phyloP scores from a whole-genome alignment of 1,284 basidiomycete genomes.

The Puccinia coronata region DNA sequence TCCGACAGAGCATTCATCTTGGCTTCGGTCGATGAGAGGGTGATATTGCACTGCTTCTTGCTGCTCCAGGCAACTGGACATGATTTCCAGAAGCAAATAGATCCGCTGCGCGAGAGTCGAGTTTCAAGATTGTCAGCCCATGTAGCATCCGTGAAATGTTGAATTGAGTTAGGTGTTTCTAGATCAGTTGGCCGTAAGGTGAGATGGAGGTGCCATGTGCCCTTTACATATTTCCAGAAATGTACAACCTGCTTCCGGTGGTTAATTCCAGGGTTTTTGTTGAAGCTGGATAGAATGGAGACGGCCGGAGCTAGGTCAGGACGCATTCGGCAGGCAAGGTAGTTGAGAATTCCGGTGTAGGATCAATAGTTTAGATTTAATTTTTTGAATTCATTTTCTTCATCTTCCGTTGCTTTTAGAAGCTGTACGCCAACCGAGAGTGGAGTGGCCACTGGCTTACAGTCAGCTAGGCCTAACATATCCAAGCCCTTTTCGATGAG shows the following conservation, averaged over 20 bases:
- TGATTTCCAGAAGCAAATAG: neutral
- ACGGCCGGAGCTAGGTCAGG: no score
- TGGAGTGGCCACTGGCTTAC: no score
- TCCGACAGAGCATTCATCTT: no score
- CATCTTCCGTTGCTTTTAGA: neutral
- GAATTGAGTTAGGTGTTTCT: neutral
- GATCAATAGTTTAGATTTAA: no score
- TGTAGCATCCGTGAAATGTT: neutral
- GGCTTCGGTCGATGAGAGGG: slow-evolving; percentile 2
- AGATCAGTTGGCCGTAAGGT: neutral
- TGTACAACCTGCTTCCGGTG: neutral
- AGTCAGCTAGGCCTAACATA: no score
- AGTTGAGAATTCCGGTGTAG: no score
- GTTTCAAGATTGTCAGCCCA: neutral
- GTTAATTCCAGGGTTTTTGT: no score
- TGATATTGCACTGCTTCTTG: neutral
- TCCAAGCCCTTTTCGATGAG: no score
- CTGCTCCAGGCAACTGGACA: neutral
- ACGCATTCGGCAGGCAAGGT: no score
- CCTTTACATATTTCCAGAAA: no score
- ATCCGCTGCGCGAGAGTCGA: neutral
- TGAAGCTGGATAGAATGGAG: no score
- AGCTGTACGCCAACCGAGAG: neutral
- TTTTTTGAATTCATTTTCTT: neutral
- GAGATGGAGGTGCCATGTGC: neutral